A percentile compares a stretch with the other conserved stretches of the same genome.
phyloP scores from a whole-genome alignment of 192 early-diverging fungal genomes.

The Coemansia sp. region DNA sequence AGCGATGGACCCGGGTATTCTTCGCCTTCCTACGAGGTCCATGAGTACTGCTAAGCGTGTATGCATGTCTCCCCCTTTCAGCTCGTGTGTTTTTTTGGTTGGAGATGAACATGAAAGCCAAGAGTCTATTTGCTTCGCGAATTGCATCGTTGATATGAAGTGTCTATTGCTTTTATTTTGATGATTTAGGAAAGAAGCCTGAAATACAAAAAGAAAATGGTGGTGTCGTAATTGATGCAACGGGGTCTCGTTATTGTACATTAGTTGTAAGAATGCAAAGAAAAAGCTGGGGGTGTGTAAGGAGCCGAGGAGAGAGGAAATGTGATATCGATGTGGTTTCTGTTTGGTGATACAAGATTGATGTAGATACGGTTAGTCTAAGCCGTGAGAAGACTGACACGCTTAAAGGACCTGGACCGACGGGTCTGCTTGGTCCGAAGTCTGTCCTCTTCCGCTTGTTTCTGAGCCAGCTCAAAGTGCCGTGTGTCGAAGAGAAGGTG shows the following conservation, averaged over 20 bases:
- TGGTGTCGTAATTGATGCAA: too few relatives aligned
- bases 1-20: constrained; percentile 11
- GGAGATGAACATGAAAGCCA: too few relatives aligned
- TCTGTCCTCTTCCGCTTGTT: constrained; percentile 29
- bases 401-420: constrained; percentile 38
- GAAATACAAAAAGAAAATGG: too few relatives aligned
- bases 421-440: constrained; percentile 28
- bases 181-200: too few relatives aligned
- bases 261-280: constrained; percentile 13
- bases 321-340: background rate
- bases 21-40: constrained; percentile 23
- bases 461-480: constrained; percentile 43
- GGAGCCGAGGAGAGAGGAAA: too few relatives aligned
- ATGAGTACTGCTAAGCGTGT: constrained; percentile 26
- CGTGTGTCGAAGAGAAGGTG: constrained; percentile 46
- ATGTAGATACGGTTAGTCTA: constrained; percentile 3
- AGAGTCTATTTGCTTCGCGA: too few relatives aligned
- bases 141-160: too few relatives aligned
- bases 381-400: constrained; percentile 21
- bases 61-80: too few relatives aligned
- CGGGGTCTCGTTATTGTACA: constrained; percentile 1
- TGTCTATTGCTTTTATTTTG: too few relatives aligned
- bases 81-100: too few relatives aligned
- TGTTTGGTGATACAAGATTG: background rate
- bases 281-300: background rate